phyloP scores from a whole-genome alignment of 306 rosid genomes.

The Parietaria judaica region DNA sequence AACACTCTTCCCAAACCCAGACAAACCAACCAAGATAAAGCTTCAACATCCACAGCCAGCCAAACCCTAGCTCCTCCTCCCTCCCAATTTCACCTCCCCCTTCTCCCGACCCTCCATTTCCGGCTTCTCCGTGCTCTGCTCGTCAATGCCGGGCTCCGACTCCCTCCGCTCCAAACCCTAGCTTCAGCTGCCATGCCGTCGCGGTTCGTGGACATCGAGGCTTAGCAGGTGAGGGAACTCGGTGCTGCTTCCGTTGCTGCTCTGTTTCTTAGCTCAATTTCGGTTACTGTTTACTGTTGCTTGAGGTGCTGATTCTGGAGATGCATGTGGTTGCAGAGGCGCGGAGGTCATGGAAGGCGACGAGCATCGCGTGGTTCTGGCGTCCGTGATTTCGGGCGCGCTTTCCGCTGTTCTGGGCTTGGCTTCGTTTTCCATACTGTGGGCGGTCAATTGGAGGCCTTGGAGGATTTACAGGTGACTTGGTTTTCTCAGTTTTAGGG shows the following conservation, averaged over 20 bases:
- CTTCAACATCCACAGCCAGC: conserved; percentile 25
- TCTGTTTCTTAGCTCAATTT: conserved; percentile 9
- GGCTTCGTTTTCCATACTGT: conserved; percentile 73
- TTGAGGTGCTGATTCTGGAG: conserved; percentile 5
- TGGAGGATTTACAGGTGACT: conserved; percentile 95
- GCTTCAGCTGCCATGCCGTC: conserved; percentile 38
- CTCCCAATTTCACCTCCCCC: conserved; percentile 9
- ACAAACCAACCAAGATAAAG: conserved; percentile 21
- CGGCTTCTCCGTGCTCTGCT: background rate
- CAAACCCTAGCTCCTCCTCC: conserved; percentile 28
- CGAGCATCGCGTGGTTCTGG: conserved; percentile 58
- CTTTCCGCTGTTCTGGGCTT: conserved; percentile 73
- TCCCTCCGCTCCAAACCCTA: conserved; percentile 37
- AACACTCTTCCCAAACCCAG: conserved; percentile 26
- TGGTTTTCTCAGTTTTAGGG: background rate
- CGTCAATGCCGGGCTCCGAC: conserved; percentile 17
- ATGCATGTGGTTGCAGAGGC: conserved; percentile 55
- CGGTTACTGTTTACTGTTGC: conserved; percentile 4
- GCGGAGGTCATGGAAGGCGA: conserved; percentile 67
- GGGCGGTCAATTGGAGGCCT: conserved; percentile 99
- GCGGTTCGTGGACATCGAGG: conserved; percentile 32
- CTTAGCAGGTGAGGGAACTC: conserved; percentile 25
- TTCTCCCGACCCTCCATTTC: conserved; percentile 11
- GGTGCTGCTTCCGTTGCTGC: background rate
- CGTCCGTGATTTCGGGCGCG: conserved; percentile 78